phyloP scores from a whole-genome alignment of 352 stramenopile species.

The Phytophthora sansomeana region DNA sequence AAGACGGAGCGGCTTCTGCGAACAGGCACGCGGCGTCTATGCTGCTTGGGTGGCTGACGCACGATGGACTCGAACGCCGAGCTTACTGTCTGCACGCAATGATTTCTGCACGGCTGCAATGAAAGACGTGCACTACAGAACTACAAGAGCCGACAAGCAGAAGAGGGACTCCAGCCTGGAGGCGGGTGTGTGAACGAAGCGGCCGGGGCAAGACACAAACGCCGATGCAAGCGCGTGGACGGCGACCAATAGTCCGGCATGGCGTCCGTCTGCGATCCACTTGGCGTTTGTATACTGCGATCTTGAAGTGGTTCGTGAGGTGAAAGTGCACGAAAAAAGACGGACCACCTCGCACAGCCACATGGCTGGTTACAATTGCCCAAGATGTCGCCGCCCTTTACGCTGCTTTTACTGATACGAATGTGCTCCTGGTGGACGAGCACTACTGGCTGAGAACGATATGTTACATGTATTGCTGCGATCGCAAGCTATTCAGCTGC shows the following conservation, averaged over 20 bases:
- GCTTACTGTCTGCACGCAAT: neutral
- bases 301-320: constrained; percentile 10
- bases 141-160: neutral
- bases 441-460: too few relatives aligned
- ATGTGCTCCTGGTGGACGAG: too few relatives aligned
- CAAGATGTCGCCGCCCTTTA: too few relatives aligned
- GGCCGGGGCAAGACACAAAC: neutral
- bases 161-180: neutral
- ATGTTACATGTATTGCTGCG: too few relatives aligned
- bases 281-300: constrained; percentile 23
- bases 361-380: too few relatives aligned
- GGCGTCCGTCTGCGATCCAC: constrained; percentile 5
- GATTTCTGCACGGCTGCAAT: neutral
- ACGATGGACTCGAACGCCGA: neutral
- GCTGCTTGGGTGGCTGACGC: neutral
- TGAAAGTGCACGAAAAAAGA: neutral
- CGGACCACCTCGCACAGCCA: neutral
- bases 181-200: neutral
- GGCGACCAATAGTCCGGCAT: neutral
- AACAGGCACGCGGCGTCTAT: constrained; percentile 5
- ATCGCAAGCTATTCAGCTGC: too few relatives aligned
- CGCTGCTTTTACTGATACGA: too few relatives aligned
- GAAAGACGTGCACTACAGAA: too few relatives aligned
- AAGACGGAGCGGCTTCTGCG: constrained; percentile 4
- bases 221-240: neutral